Percentiles rank a stretch among this genome's conserved stretches.
Conservation (phyloP, 257 asterid species). For the Schizonepeta tenuifolia region DNA sequence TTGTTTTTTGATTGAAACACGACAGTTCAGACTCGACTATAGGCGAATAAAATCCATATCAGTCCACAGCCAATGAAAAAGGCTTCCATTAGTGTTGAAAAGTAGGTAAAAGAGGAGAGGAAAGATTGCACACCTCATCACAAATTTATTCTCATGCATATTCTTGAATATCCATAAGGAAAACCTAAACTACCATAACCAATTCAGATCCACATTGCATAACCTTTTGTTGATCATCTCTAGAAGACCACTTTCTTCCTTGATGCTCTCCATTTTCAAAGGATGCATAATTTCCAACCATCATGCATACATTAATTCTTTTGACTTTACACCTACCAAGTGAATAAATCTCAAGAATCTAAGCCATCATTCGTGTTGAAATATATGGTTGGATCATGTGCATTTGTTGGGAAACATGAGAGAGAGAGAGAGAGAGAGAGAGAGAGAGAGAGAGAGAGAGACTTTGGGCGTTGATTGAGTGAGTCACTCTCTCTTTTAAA, state of each 20-base stretch:
- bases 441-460: neutral
- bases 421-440: neutral
- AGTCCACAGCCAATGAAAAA: neutral
- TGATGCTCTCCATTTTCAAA: slow-evolving; percentile 32
- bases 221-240: neutral
- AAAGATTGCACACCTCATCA: slow-evolving; percentile 31
- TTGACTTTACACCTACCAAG: slow-evolving; percentile 39
- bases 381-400: slow-evolving; percentile 37
- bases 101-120: neutral
- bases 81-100: neutral
- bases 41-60: neutral
- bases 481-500: neutral
- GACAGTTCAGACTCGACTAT: neutral
- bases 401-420: slow-evolving; percentile 46
- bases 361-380: slow-evolving; percentile 41
- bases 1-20: neutral
- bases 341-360: slow-evolving; percentile 34
- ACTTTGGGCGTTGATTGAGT: neutral
- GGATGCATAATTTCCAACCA: slow-evolving; percentile 31
- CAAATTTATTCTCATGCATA: slow-evolving; percentile 29
- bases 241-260: slow-evolving; percentile 23
- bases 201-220: slow-evolving; percentile 20
- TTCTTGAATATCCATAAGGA: slow-evolving; percentile 28
- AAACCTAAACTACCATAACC: slow-evolving; percentile 26
- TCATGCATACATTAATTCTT: slow-evolving; percentile 19